phyloP scores from a whole-genome alignment of 352 stramenopile species.

The Halophytophthora polymorphica region DNA sequence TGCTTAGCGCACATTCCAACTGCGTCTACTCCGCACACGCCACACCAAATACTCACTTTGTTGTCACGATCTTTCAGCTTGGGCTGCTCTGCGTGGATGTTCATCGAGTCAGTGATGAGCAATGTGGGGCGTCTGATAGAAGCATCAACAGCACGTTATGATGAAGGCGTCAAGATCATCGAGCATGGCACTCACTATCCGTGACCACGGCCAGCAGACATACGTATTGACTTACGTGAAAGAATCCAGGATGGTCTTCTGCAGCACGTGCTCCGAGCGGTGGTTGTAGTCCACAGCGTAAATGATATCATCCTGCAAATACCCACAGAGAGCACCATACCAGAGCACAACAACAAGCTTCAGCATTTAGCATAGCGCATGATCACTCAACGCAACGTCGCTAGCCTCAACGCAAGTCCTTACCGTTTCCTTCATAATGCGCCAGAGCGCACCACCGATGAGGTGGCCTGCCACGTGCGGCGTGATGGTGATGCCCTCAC shows the following conservation, averaged over 20 bases:
- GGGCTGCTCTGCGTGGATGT: constrained; percentile 77
- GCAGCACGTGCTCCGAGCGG: constrained; percentile 91
- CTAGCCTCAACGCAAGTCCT: background rate
- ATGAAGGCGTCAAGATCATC: constrained; percentile 1
- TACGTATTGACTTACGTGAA: constrained; percentile 64
- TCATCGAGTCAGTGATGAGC: constrained; percentile 89
- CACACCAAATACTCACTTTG: constrained; percentile 38
- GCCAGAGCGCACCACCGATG: constrained; percentile 93
- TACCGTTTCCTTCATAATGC: constrained; percentile 93
- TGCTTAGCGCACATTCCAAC: constrained; percentile 1
- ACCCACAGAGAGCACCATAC: background rate
- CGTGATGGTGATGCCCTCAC: constrained; percentile 90
- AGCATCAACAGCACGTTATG: constrained; percentile 6
- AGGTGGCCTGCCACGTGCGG: constrained; percentile 93
- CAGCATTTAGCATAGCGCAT: background rate
- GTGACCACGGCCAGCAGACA: background rate
- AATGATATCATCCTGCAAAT: constrained; percentile 88
- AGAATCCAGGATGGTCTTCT: constrained; percentile 92
- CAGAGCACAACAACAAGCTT: background rate
- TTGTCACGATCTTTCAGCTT: constrained; percentile 88
- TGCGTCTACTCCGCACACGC: constrained; percentile 1
- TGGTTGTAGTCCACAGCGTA: constrained; percentile 93
- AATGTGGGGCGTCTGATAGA: constrained; percentile 75
- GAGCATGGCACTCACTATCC: background rate
- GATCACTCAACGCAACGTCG: background rate